phyloP scores from a whole-genome alignment of 768 basidiomycete species.

The Leccinum pellstonianum region DNA sequence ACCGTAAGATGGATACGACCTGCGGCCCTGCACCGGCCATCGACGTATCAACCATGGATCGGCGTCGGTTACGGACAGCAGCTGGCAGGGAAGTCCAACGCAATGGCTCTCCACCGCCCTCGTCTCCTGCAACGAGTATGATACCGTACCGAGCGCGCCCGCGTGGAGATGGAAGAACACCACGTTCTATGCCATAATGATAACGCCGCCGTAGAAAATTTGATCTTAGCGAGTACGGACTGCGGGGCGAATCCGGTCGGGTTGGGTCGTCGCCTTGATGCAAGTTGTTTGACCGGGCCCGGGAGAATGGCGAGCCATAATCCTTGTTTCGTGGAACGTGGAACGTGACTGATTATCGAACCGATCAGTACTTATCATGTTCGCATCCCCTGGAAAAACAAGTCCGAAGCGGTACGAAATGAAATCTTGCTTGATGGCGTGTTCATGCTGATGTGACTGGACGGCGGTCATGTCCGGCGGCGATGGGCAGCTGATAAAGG shows the following conservation, averaged over 20 bases:
- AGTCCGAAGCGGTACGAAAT: constrained; percentile 9
- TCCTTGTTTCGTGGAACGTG: neutral
- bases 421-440: constrained; percentile 3
- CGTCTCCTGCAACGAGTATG: neutral
- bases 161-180: neutral
- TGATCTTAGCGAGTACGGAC: neutral
- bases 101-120: neutral
- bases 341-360: constrained; percentile 4
- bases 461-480: constrained; percentile 6
- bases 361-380: constrained; percentile 13
- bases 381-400: constrained; percentile 14
- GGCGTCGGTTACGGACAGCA: neutral
- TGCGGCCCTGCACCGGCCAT: neutral
- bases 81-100: neutral
- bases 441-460: neutral
- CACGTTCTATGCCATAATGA: neutral
- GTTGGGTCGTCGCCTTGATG: neutral
- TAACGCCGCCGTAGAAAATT: neutral
- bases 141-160: neutral
- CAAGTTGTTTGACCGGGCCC: neutral
- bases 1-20: neutral
- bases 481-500: constrained; percentile 10
- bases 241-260: neutral
- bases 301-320: neutral
- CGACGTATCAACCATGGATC: neutral